Evolutionary conservation across 2,329 filamentous ascomycete species (phyloP), one percentile per base, ranked within the genome.

Genomic region (Aspergillus calidoustus): DNA sequence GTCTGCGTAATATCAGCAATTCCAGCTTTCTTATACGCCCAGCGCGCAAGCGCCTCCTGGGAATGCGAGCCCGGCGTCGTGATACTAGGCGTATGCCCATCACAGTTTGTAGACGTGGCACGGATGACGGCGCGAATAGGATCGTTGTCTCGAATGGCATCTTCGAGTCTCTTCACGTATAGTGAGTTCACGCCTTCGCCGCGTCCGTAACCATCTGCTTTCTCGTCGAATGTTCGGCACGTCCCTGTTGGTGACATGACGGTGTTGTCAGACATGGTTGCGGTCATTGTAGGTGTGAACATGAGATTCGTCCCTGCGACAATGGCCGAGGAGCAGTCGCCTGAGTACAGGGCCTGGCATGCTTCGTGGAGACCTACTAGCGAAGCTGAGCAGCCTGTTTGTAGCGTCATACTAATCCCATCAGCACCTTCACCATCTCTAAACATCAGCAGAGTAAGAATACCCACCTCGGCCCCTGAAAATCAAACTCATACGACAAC

Each of bases 131-230:
- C 71, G 4, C 72, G 61, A 19, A 77, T 69, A 3, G 69, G 64
- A 52, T 76, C 66, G 0, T 67, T 66, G 43, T 73, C 74, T 4
- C 61, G 49, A 1, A 76, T 41, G 1, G 75, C 75, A 48, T 69
- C 60, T 8, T 46, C 22, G 0, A 78, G 61, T 1, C 25, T 44
- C 57, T 77, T 77, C 17, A 76, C 44, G 28, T 62, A 68, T 0
- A 77, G 68, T 69, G 13, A 71, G 63, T 9, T 67, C 28, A 76
- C 67, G 0, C 69, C 68, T 50, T 78, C 73, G 2, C 71, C 77
- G 3, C 74, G 61, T 1, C 64, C 72, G 60, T 72, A 75, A 6
- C 76, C 73, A 43, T 76, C 64, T 1, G 73, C 72, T 0, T 57
- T 62, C 15, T 64, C 68, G 62, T 66, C 66, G 54, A 76, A 51